A percentile compares a stretch with the other conserved stretches of the same genome.
phyloP scores from a whole-genome alignment of 148 eudicot genomes.

The Nepenthes gracilis region DNA sequence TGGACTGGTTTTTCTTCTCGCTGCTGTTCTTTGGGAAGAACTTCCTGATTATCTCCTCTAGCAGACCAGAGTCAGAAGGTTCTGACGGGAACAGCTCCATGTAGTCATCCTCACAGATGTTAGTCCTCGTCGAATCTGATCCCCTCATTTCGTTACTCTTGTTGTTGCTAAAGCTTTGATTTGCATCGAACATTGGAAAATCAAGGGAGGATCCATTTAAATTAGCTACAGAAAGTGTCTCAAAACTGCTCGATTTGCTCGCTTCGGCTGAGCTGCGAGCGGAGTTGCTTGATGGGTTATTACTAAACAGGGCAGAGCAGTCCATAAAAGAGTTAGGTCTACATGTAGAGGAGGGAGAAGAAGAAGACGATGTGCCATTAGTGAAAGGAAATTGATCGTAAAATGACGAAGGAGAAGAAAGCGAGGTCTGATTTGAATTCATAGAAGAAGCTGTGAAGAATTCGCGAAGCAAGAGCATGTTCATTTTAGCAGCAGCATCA shows the following conservation, averaged over 20 bases:
- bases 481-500: neutral
- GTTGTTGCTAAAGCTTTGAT: neutral
- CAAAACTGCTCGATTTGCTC: neutral
- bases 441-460: conserved; percentile 6
- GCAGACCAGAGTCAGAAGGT: conserved; percentile 34
- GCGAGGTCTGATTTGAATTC: neutral
- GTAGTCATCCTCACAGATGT: neutral
- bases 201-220: neutral
- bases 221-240: neutral
- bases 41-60: conserved; percentile 34
- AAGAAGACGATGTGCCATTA: neutral
- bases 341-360: neutral
- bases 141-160: neutral
- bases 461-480: conserved; percentile 17
- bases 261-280: neutral
- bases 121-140: neutral
- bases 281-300: neutral
- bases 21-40: conserved; percentile 36
- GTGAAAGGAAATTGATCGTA: neutral
- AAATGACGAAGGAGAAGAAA: neutral
- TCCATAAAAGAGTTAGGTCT: neutral
- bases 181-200: neutral
- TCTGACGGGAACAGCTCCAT: conserved; percentile 30
- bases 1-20: conserved; percentile 1
- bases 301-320: neutral